Conservation (phyloP, 2,329 filamentous ascomycete genomes). For the Thelonectria blattea region DNA sequence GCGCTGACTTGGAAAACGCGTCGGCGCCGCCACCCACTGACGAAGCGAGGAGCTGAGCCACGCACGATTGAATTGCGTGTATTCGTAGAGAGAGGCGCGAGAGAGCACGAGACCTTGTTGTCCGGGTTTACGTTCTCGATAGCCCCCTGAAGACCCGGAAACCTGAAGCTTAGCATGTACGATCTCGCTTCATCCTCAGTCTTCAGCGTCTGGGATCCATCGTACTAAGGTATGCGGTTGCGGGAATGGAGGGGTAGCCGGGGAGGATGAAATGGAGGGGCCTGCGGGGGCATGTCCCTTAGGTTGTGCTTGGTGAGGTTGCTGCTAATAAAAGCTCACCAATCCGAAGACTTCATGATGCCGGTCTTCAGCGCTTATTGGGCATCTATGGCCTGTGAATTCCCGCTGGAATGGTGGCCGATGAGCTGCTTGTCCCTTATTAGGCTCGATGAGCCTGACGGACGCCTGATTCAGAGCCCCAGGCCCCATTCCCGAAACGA, state of each 20-base stretch:
- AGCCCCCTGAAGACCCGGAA: constrained; percentile 9
- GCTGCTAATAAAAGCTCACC: constrained; percentile 17
- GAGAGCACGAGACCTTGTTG: too few relatives aligned
- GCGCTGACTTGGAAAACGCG: constrained; percentile 24
- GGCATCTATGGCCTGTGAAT: constrained; percentile 25
- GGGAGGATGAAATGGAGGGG: constrained; percentile 8
- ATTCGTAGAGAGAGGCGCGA: too few relatives aligned
- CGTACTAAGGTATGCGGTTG: neutral
- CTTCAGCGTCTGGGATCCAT: constrained; percentile 3
- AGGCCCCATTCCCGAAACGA: constrained; percentile 34
- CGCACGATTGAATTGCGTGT: constrained; percentile 9
- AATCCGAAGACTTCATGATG: neutral
- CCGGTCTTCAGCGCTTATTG: constrained; percentile 27
- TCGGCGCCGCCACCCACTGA: constrained; percentile 35
- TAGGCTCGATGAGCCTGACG: constrained; percentile 26
- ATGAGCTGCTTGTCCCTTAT: neutral
- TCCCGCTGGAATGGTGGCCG: neutral
- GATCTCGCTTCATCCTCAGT: constrained; percentile 6
- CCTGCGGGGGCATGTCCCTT: neutral
- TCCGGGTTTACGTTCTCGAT: neutral
- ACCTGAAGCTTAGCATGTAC: constrained; percentile 10
- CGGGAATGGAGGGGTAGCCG: constrained; percentile 16
- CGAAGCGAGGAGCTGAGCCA: constrained; percentile 36
- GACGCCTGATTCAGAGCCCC: constrained; percentile 28
- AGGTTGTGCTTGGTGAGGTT: neutral